Conservation (phyloP, 345 rosid species). For the Brassica napus region Da-Ae NC_063436.1:2549001-2549500, state of each 20-base stretch:
- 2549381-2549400: conserved; percentile 78
- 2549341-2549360: conserved; percentile 99
- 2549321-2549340: conserved; percentile 86
- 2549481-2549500: conserved; percentile 99
- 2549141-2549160: neutral
- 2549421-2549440: conserved; percentile 96
- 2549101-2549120: conserved; percentile 96
- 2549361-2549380: conserved; percentile 95
- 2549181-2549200: neutral
- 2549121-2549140: conserved; percentile 89
- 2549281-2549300: conserved; percentile 99
- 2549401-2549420: conserved; percentile 95
- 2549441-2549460: conserved; percentile 99
- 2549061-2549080: neutral
- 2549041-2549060: neutral
- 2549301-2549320: conserved; percentile 99
- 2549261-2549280: conserved; percentile 97
- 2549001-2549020: conserved; percentile 2
- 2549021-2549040: neutral
- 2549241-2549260: conserved; percentile 92
- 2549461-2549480: conserved; percentile 97
- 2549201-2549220: conserved; percentile 64
- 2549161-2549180: neutral
- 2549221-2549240: conserved; percentile 85
- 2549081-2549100: conserved; percentile 96